These are phyloP conservation scores for Cladosporium oxysporum DNA, from an alignment of 2,329 filamentous ascomycete genomes.

Conservation along the genomic window DNA sequence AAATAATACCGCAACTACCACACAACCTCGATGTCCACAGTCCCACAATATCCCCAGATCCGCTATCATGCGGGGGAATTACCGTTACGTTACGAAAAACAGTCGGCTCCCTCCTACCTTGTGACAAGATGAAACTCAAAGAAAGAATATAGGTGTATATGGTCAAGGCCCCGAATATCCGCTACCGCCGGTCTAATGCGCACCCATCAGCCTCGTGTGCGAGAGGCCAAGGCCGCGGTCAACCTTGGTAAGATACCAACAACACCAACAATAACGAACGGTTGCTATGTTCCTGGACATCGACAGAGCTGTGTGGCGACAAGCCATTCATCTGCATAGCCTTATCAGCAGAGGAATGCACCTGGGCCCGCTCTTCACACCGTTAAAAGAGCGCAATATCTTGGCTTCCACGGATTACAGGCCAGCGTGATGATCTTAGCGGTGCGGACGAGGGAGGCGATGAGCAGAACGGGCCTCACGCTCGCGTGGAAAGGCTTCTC, in stretches of 20 bases:
- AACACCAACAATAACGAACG: background rate
- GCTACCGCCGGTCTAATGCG: conserved; percentile 8
- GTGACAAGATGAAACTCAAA: conserved; percentile 1
- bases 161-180: conserved; percentile 18
- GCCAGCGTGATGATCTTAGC: conserved; percentile 9
- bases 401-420: conserved; percentile 15
- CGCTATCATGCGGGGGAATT: conserved; percentile 4
- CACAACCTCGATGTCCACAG: conserved; percentile 1
- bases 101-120: background rate
- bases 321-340: conserved; percentile 14
- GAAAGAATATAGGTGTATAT: background rate
- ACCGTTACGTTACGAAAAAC: background rate
- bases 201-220: conserved; percentile 3
- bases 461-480: background rate
- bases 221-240: conserved; percentile 16
- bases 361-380: conserved; percentile 13
- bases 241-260: conserved; percentile 17
- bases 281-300: conserved; percentile 2
- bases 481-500: conserved; percentile 19
- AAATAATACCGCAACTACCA: background rate
- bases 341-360: conserved; percentile 18
- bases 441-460: conserved; percentile 7
- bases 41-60: conserved; percentile 1
- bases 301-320: conserved; percentile 2
- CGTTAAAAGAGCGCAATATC: conserved; percentile 6